Base-by-base conservation (phyloP, 495 filamentous ascomycete species). In the Rostrohypoxylon terebratum region DNA sequence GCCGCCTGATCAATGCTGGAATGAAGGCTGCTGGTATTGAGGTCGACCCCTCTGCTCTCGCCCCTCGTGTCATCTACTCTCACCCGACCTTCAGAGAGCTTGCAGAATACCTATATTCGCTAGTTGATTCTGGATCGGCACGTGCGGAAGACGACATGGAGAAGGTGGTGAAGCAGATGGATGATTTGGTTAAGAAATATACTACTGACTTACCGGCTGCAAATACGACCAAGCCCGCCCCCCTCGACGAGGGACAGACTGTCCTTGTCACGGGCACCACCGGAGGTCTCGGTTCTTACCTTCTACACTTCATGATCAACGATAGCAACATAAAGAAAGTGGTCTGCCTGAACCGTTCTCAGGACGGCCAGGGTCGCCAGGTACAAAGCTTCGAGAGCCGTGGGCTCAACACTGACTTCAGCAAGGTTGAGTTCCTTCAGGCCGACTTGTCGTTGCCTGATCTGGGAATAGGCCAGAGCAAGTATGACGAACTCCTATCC, bases 221-320 rank as follows among this genome's bases (percentile, higher is more conserved):
- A 1, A 63, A 44, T n/a, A 16, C 34, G 20, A 47, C 59, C 51
- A 79, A 74, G 59, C 69, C 73, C 3, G 16, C 73, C 0, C 76
- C 83, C 9, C 58, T 62, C 4, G 74, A 79, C 33, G 69, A 76
- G 4, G 64, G 65, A 25, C 78, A 81, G 47, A 77, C 82, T 0
- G 75, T 89, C 51, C 65, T 90, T 11, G 77, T 90, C n/a, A 90
- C 87, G 0, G 88, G 89, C 16, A 83, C 83, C 1, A 90, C 89
- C 0, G 89, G 88, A 11, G 80, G 80, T 1, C 71, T 90, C 2
- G 88, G 89, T 4, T 84, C 81, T 3, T 87, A 89, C 68, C 75
- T 90, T 33, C 74, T 90, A 2, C 75, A 82, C 58, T 57, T 75
- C 0, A 77, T 88, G 4, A 59, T 81, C 0, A 5, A 31, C 1